Percentiles rank a stretch among this genome's conserved stretches.
These are phyloP conservation scores for Wickerhamiella lipophila DNA, from an alignment of 805 yeast genomes.

Conservation along the genomic window DNA sequence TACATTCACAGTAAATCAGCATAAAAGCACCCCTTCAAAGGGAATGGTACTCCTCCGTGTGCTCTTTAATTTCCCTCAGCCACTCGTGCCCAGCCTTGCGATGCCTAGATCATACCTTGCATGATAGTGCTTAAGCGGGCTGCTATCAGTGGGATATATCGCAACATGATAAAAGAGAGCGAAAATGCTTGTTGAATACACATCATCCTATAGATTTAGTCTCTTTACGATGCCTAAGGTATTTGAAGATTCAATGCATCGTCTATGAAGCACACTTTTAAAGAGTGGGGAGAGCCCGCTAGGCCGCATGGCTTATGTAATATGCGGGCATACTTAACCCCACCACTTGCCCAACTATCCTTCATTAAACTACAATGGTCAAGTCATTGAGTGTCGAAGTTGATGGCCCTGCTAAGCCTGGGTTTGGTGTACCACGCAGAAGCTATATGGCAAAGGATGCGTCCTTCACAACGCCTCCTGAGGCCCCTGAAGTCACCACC, in stretches of 20 bases:
- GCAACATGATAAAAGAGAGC: background rate
- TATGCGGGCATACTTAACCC: background rate
- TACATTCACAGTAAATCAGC: too few species aligned
- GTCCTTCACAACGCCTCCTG: conserved; percentile 48
- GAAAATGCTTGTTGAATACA: background rate
- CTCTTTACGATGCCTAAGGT: too few species aligned
- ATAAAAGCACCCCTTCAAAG: too few species aligned
- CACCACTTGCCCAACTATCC: background rate
- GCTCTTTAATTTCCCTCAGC: too few species aligned
- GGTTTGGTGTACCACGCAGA: conserved; percentile 30
- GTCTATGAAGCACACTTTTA: too few species aligned
- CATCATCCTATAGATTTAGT: too few species aligned
- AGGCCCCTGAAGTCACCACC: conserved; percentile 42
- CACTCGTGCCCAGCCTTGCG: too few species aligned
- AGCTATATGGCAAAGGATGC: conserved; percentile 25
- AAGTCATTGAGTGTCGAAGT: conserved; percentile 25
- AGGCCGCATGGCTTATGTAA: background rate
- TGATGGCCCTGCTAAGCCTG: conserved; percentile 24
- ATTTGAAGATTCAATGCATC: background rate
- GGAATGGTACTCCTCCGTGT: too few species aligned
- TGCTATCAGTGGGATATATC: too few species aligned
- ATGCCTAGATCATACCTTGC: background rate
- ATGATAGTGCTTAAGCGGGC: conserved; percentile 3
- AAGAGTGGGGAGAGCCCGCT: background rate
- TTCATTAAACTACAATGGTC: background rate